Evolutionary conservation across 2,329 filamentous ascomycete genomes (phyloP).

Genomic region (Trichoderma harzianum): DNA sequence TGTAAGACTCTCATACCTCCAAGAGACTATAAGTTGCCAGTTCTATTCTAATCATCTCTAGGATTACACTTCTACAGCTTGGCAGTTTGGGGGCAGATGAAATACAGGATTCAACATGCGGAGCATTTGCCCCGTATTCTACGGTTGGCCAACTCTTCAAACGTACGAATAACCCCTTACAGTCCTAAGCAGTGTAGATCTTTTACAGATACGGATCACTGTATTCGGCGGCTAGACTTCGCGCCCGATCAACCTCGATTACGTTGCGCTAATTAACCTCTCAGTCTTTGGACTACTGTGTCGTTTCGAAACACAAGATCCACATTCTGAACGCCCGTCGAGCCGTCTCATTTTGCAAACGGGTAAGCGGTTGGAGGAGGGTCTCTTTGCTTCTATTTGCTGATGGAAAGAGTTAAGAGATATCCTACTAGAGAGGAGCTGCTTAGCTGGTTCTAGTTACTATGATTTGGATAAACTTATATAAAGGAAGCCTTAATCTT

Average conservation of each 20-base stretch:
- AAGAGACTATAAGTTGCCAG: background rate
- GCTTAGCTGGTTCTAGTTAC: background rate
- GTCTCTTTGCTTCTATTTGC: background rate
- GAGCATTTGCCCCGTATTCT: background rate
- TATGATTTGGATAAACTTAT: background rate
- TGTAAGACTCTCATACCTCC: background rate
- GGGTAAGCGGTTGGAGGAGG: background rate
- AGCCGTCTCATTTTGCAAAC: background rate
- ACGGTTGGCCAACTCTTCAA: background rate
- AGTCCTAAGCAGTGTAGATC: background rate
- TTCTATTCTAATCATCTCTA: background rate
- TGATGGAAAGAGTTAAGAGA: background rate
- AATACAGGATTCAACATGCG: background rate
- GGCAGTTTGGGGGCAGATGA: background rate
- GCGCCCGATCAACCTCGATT: no score
- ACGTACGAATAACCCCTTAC: background rate
- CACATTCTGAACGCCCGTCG: background rate
- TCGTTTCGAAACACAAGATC: background rate
- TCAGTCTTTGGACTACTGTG: background rate
- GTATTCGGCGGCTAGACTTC: background rate
- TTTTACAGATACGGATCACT: background rate
- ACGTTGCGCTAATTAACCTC: background rate
- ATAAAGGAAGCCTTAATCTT: background rate
- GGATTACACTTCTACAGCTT: background rate
- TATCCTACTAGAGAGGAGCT: background rate